A percentile compares a stretch with the other conserved stretches of the same genome.
Conservation (phyloP, 352 stramenopile species). For the Phytophthora tentaculata region DNA sequence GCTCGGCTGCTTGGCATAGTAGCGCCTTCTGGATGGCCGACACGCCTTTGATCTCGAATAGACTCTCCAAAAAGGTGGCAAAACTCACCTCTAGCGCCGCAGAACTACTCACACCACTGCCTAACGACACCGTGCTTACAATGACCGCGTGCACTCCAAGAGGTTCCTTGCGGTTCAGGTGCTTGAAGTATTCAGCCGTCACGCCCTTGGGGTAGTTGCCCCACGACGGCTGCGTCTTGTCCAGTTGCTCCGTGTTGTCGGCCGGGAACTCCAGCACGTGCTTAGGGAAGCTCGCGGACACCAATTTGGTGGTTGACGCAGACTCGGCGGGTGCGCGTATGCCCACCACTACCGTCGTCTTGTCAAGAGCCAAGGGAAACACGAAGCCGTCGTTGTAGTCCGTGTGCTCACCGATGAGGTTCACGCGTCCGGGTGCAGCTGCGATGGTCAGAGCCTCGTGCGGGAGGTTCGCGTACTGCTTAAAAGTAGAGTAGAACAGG, state of each 20-base stretch:
- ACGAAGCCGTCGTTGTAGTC: slow-evolving; percentile 98
- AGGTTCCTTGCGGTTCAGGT: slow-evolving; percentile 42
- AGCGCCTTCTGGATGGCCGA: slow-evolving; percentile 84
- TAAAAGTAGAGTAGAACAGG: slow-evolving; percentile 70
- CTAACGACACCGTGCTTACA: slow-evolving; percentile 92
- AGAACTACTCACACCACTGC: slow-evolving; percentile 92
- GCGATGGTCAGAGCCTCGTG: slow-evolving; percentile 60
- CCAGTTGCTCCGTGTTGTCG: slow-evolving; percentile 53
- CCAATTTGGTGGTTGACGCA: slow-evolving; percentile 40
- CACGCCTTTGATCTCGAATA: slow-evolving; percentile 67
- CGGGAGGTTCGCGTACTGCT: slow-evolving; percentile 40
- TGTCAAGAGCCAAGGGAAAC: slow-evolving; percentile 92
- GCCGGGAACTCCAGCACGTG: slow-evolving; percentile 58
- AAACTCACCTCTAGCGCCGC: slow-evolving; percentile 93
- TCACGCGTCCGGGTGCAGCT: slow-evolving; percentile 93
- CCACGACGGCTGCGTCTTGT: slow-evolving; percentile 75
- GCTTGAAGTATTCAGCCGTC: slow-evolving; percentile 89
- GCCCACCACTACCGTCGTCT: slow-evolving; percentile 89
- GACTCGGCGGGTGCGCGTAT: slow-evolving; percentile 36
- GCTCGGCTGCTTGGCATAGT: slow-evolving; percentile 94
- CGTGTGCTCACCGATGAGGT: slow-evolving; percentile 96
- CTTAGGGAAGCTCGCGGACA: slow-evolving; percentile 66
- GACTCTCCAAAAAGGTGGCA: slow-evolving; percentile 91
- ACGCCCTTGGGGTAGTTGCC: slow-evolving; percentile 95
- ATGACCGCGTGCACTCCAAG: slow-evolving; percentile 89